Conservation (phyloP, 345 rosid genomes). For the Gossypium bickii region DNA sequence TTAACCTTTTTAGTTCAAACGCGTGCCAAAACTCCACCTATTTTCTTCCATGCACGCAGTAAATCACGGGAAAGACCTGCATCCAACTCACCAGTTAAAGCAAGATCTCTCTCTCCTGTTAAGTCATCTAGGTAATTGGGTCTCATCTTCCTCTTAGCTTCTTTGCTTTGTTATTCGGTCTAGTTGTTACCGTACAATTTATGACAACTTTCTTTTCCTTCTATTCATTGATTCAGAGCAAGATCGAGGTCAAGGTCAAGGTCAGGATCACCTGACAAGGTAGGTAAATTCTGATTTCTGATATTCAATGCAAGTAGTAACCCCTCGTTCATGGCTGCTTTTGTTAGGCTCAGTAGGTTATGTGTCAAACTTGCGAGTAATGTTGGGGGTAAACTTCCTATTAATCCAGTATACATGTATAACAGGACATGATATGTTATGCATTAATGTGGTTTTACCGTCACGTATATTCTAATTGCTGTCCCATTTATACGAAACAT, state of each 20-base stretch:
- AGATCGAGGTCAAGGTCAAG: conserved; percentile 5
- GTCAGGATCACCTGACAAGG: background rate
- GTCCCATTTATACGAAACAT: too few species aligned
- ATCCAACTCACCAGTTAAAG: conserved; percentile 62
- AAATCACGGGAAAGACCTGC: conserved; percentile 34
- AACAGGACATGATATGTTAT: too few species aligned
- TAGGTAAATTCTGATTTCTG: background rate
- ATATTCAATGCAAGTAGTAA: background rate
- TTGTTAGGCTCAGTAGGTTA: background rate
- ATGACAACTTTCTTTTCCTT: background rate
- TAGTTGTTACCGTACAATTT: background rate
- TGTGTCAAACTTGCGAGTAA: background rate
- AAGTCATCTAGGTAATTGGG: conserved; percentile 45
- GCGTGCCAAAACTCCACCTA: background rate
- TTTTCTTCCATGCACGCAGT: background rate
- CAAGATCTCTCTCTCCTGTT: conserved; percentile 64
- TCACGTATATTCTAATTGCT: too few species aligned
- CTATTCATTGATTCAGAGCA: conserved; percentile 20
- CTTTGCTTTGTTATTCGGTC: background rate
- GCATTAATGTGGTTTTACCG: too few species aligned
- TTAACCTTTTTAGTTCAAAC: background rate
- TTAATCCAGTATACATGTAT: too few species aligned
- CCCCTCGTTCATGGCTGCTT: background rate
- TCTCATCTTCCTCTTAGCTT: background rate
- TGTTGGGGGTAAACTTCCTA: background rate